Percentiles rank a stretch among this genome's conserved stretches.
Evolutionary conservation across 169 alveolate species (phyloP).

Genomic region (Blepharisma undulans): DNA sequence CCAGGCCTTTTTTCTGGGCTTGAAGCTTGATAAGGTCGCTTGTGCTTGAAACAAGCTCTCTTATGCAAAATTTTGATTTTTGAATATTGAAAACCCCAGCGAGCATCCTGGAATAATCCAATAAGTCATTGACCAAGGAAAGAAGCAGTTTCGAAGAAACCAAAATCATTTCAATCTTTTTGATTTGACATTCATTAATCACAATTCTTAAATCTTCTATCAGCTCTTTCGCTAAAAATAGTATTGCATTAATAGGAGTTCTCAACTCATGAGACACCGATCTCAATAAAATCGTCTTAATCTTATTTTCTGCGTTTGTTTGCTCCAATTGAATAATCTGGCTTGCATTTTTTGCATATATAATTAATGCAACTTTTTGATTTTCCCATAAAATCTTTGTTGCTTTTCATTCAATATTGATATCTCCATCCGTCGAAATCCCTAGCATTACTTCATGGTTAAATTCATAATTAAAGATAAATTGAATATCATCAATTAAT

Average conservation of each 20-base stretch:
- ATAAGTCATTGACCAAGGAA: slow-evolving; percentile 17
- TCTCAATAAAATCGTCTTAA: background rate
- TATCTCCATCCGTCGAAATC: background rate
- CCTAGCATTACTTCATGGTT: background rate
- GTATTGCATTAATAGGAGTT: slow-evolving; percentile 1
- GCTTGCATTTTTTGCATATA: background rate
- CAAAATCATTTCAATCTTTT: background rate
- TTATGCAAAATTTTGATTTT: background rate
- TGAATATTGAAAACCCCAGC: background rate
- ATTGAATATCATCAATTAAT: background rate
- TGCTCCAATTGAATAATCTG: background rate
- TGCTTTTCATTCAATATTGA: background rate
- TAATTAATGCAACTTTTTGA: background rate
- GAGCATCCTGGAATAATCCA: slow-evolving; percentile 5
- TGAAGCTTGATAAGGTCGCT: background rate
- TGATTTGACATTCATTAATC: background rate
- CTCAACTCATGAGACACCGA: slow-evolving; percentile 25
- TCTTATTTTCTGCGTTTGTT: background rate
- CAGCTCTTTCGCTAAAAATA: background rate
- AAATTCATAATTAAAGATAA: background rate
- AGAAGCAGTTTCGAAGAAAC: background rate
- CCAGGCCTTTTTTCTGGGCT: background rate
- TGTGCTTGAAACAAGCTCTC: background rate
- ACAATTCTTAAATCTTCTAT: background rate
- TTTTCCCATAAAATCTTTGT: background rate